Evolutionary conservation across 768 basidiomycete genomes (phyloP), one percentile per base, ranked within the genome.

Genomic region (Xerocomus potaroensis): DNA sequence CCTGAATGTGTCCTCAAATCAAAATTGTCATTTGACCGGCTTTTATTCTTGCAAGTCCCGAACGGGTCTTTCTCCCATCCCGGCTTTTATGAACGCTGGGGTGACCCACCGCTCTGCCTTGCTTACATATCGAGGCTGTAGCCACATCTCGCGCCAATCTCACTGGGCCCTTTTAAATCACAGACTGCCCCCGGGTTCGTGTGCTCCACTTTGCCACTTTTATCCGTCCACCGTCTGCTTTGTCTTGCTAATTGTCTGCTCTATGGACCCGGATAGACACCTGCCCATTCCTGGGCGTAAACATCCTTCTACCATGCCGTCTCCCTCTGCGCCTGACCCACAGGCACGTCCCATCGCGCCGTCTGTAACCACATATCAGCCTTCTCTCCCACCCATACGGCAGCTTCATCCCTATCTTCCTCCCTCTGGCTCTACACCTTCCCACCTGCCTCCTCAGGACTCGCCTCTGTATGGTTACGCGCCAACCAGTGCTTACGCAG

Each of bases 371-470:
- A 19, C 61, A 0, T 60, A 60, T 40, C 67, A 54, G 37, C 67
- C 54, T 9, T 66, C 64, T 36, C 71, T 87, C 22, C 84, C 84
- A 4, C 79, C 84, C 41, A 86, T 87, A 57, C 79, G 79, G 41
- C 78, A 83, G 27, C 69, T 87, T 19, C 81, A 84, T 60, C 81
- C 80, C 23, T 80, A 79, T 64, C 74, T 83, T 18, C 76, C 78
- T 4, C 77, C 76, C n/a, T 68, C 81, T 8, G 70, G 71, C 41
- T 55, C 58, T 48, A 51, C 54, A 30, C 66, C 53, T 27, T 49
- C 49, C 33, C 67, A 63, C 42, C 54, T 59, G 2, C 62, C 65
- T 7, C 49, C 54, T 18, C 64, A 57, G 24, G 59, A 58, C 27
- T 32, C 60, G 31, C 56, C 62, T 16, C 38, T 65, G 19, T 65